phyloP scores from a whole-genome alignment of 345 rosid species.

The Rhodamnia rubescens region DNA sequence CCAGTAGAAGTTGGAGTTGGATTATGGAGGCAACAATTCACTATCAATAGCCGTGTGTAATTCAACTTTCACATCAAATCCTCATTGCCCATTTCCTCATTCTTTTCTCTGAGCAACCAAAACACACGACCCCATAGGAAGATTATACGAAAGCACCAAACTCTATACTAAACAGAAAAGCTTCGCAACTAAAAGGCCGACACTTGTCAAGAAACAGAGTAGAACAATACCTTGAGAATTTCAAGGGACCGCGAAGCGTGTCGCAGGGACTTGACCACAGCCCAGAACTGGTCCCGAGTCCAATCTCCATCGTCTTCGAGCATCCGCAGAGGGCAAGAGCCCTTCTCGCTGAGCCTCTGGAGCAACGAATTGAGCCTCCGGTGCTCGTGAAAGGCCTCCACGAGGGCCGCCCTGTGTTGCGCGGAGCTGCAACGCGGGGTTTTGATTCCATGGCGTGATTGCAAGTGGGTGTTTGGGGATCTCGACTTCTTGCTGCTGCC shows the following conservation, averaged over 20 bases:
- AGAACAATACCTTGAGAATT: slow-evolving; percentile 42
- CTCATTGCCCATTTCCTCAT: neutral
- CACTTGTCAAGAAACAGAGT: neutral
- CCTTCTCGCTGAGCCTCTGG: slow-evolving; percentile 20
- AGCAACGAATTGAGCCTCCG: slow-evolving; percentile 21
- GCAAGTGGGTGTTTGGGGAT: neutral
- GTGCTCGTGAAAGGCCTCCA: slow-evolving; percentile 30
- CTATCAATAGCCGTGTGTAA: neutral
- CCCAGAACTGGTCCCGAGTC: slow-evolving; percentile 53
- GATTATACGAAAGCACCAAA: neutral
- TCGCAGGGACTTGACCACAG: slow-evolving; percentile 40
- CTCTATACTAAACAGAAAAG: neutral
- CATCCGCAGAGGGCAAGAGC: slow-evolving; percentile 31
- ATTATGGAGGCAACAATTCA: neutral
- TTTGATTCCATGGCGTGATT: neutral
- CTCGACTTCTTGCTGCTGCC: neutral
- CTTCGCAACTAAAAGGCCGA: neutral
- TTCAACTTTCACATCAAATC: neutral
- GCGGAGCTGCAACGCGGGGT: slow-evolving; percentile 1
- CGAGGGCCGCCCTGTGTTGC: slow-evolving; percentile 13
- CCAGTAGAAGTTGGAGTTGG: neutral
- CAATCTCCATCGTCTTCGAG: slow-evolving; percentile 62
- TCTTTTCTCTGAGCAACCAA: neutral
- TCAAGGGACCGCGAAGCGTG: slow-evolving; percentile 27
- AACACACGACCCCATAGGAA: neutral